These are phyloP conservation scores for Suillus bovinus DNA, from an alignment of 768 basidiomycete species.

Conservation along the genomic window DNA sequence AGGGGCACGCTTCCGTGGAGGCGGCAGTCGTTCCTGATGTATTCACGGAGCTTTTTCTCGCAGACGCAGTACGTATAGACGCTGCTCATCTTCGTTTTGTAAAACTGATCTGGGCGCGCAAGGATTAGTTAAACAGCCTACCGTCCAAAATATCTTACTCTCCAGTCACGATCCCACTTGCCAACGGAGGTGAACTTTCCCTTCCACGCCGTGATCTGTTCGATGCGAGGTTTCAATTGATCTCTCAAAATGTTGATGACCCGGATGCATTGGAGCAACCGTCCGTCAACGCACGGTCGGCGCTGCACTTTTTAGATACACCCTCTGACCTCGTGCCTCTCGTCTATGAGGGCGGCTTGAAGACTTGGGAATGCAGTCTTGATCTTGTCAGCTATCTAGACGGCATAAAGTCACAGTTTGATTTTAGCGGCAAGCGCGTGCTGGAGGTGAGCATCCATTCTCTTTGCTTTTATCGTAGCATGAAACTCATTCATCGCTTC, in stretches of 20 bases:
- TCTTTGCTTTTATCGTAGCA: background rate
- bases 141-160: conserved; percentile 83
- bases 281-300: conserved; percentile 24
- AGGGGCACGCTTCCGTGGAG: background rate
- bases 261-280: conserved; percentile 28
- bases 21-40: conserved; percentile 13
- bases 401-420: conserved; percentile 25
- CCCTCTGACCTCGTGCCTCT: conserved; percentile 90
- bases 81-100: background rate
- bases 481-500: conserved; percentile 1
- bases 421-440: conserved; percentile 50
- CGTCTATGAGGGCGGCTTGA: conserved; percentile 93
- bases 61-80: conserved; percentile 31
- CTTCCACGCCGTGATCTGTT: conserved; percentile 86
- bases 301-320: conserved; percentile 71
- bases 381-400: conserved; percentile 77
- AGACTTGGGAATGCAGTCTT: conserved; percentile 96
- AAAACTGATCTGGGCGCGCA: conserved; percentile 15
- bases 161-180: conserved; percentile 55
- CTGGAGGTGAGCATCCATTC: conserved; percentile 59
- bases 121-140: conserved; percentile 61
- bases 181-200: conserved; percentile 30
- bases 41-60: conserved; percentile 31
- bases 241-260: conserved; percentile 50
- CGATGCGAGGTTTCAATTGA: conserved; percentile 94